Conservation (phyloP, 257 asterid genomes). For the Ilex asprella region DNA sequence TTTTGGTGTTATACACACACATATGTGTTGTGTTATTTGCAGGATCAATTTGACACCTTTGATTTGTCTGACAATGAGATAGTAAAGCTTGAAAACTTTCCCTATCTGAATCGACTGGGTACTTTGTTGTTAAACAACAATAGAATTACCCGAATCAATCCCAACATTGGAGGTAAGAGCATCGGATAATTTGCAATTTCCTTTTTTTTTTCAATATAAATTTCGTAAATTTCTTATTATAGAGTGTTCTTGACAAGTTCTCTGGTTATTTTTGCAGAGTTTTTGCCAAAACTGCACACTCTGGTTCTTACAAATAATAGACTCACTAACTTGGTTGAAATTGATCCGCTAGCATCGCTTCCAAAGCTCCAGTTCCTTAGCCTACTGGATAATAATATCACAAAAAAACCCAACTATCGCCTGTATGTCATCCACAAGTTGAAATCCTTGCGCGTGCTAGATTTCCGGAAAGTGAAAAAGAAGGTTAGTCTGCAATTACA, state of each 20-base stretch:
- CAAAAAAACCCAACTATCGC: constrained; percentile 95
- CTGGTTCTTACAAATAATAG: constrained; percentile 90
- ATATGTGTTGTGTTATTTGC: constrained; percentile 12
- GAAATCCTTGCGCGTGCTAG: constrained; percentile 75
- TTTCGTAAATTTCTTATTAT: not conserved
- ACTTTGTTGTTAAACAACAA: constrained; percentile 86
- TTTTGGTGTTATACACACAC: too few relatives aligned
- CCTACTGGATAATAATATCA: constrained; percentile 81
- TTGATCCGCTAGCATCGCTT: constrained; percentile 87
- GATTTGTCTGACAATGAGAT: constrained; percentile 98
- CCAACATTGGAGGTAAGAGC: constrained; percentile 75
- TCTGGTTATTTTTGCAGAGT: constrained; percentile 51
- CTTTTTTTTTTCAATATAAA: not conserved
- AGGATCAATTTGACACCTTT: constrained; percentile 97
- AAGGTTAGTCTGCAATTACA: constrained; percentile 49
- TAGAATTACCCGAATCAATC: constrained; percentile 91
- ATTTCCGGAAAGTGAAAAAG: constrained; percentile 89
- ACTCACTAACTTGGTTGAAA: constrained; percentile 85
- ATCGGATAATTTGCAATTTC: not conserved
- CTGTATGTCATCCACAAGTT: constrained; percentile 89
- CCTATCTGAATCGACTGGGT: constrained; percentile 71
- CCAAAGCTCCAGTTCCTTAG: constrained; percentile 88
- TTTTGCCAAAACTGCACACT: constrained; percentile 86
- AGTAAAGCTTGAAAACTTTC: constrained; percentile 94
- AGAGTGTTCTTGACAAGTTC: not conserved